Evolutionary conservation across 139 green algal genomes (phyloP).

Genomic region (Trebouxia sp.): DNA sequence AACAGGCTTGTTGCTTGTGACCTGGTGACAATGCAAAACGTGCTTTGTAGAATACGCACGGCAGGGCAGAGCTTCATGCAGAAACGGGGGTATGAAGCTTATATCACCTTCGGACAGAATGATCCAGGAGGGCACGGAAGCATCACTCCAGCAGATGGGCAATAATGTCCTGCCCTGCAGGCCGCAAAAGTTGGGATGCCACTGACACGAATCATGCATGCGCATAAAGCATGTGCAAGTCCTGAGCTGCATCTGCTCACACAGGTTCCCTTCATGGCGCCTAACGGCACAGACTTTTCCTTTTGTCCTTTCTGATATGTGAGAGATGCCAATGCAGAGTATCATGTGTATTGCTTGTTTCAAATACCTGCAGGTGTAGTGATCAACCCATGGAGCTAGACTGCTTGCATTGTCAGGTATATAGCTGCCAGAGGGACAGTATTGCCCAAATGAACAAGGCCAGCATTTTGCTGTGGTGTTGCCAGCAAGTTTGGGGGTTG

Average conservation of each 20-base stretch:
- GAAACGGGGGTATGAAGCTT: too few relatives aligned
- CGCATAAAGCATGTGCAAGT: too few relatives aligned
- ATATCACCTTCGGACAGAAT: slow-evolving; percentile 38
- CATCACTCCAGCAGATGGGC: slow-evolving; percentile 34
- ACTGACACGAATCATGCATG: neutral
- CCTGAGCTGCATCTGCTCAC: too few relatives aligned
- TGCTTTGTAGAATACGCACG: too few relatives aligned
- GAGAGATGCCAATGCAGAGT: neutral
- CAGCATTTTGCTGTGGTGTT: slow-evolving; percentile 28
- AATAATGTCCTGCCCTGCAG: slow-evolving; percentile 48
- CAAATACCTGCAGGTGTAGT: too few relatives aligned
- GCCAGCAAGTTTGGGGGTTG: too few relatives aligned
- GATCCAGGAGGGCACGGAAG: slow-evolving; percentile 40
- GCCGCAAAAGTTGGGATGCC: neutral
- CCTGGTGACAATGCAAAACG: too few relatives aligned
- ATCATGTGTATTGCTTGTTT: neutral
- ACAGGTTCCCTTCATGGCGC: too few relatives aligned
- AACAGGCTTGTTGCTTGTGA: too few relatives aligned
- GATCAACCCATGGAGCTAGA: neutral
- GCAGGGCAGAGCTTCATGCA: too few relatives aligned
- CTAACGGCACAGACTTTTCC: too few relatives aligned
- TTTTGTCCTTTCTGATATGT: too few relatives aligned
- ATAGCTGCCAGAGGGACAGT: slow-evolving; percentile 40
- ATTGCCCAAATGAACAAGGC: slow-evolving; percentile 48
- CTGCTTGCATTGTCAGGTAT: slow-evolving; percentile 27